A percentile compares a stretch with the other conserved stretches of the same genome.
Conservation (phyloP, 768 basidiomycete genomes). For the Lactarius hatsudake region DNA sequence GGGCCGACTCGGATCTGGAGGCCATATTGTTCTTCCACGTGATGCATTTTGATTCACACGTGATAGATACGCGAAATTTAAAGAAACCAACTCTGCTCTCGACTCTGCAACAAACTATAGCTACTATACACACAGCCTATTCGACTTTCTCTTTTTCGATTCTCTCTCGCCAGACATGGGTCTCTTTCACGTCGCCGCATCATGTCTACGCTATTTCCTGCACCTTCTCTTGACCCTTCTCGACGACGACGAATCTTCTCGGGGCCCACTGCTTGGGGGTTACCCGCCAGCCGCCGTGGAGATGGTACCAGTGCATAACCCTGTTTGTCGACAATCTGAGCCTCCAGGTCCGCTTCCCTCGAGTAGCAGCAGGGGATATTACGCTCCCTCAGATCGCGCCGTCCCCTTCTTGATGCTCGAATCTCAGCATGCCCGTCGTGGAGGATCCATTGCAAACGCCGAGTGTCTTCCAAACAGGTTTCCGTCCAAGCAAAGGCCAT, state of each 20-base stretch:
- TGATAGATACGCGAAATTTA: constrained; percentile 5
- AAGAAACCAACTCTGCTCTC: no score
- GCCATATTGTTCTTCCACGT: neutral
- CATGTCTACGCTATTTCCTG: constrained; percentile 24
- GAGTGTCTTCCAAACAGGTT: neutral
- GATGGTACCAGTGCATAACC: constrained; percentile 3
- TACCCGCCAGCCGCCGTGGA: constrained; percentile 20
- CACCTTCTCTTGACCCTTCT: constrained; percentile 25
- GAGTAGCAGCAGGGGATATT: neutral
- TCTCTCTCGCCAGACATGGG: constrained; percentile 14
- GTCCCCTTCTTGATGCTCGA: neutral
- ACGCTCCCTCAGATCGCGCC: neutral
- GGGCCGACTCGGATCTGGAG: neutral
- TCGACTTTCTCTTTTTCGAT: constrained; percentile 3
- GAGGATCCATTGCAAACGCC: neutral
- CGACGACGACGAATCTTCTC: constrained; percentile 22
- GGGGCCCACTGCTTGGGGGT: constrained; percentile 20
- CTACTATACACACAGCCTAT: constrained; percentile 23
- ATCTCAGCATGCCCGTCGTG: neutral
- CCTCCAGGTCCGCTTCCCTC: constrained; percentile 3
- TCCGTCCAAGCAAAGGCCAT: neutral
- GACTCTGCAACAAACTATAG: constrained; percentile 4
- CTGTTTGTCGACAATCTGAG: constrained; percentile 1
- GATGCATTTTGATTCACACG: neutral
- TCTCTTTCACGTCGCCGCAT: constrained; percentile 19